A percentile compares a stretch with the other conserved stretches of the same genome.
These are phyloP conservation scores for Botrytis tulipae DNA, from an alignment of 2,329 filamentous ascomycete species.

Conservation along the genomic window DNA sequence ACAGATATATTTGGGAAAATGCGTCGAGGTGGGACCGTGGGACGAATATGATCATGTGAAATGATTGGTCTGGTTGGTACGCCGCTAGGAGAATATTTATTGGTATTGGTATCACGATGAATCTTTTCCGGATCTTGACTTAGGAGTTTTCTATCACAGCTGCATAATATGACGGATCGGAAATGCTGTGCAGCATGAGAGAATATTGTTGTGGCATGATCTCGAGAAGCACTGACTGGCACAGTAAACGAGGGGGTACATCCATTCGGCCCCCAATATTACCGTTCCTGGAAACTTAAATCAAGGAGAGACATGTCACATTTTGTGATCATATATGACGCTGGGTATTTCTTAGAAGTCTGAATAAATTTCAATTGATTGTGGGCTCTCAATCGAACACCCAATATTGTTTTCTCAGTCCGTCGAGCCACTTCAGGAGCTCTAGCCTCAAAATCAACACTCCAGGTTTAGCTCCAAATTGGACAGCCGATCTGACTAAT, in stretches of 20 bases:
- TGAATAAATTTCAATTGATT: not conserved
- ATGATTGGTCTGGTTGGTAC: slow-evolving; percentile 7
- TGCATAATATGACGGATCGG: slow-evolving; percentile 14
- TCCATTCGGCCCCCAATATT: slow-evolving; percentile 16
- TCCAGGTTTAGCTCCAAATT: not conserved
- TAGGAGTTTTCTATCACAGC: slow-evolving; percentile 12
- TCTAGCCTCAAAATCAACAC: not conserved
- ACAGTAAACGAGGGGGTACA: slow-evolving; percentile 9
- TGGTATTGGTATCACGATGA: not conserved
- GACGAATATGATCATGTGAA: slow-evolving; percentile 21
- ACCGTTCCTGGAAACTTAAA: not conserved
- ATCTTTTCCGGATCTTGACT: slow-evolving; percentile 10
- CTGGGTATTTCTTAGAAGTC: not conserved
- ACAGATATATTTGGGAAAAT: not conserved
- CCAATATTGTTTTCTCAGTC: not conserved
- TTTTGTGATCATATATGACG: slow-evolving; percentile 1
- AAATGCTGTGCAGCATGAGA: slow-evolving; percentile 8
- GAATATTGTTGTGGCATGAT: slow-evolving; percentile 14
- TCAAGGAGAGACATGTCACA: slow-evolving; percentile 16
- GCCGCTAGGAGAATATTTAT: slow-evolving; percentile 19
- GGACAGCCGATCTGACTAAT: not conserved
- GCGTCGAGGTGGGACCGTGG: slow-evolving; percentile 15
- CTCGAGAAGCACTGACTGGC: slow-evolving; percentile 7
- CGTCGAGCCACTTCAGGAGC: not conserved
- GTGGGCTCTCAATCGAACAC: not conserved